Base-by-base conservation (phyloP, 1,139 yeast genomes). In the Saccharomyces hybrid region DNA sequence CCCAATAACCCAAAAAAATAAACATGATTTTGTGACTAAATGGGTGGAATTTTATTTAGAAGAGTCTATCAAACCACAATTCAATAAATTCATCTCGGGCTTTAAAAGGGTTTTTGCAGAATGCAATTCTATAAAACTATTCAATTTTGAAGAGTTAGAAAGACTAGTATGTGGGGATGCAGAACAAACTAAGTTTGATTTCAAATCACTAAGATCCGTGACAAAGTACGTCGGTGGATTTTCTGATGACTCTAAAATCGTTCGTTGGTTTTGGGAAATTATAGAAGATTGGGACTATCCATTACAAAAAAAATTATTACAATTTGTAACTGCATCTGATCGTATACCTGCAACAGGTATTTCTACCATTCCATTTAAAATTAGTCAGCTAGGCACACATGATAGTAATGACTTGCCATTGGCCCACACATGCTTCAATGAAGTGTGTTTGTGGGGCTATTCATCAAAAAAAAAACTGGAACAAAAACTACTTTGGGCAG, bases 401-500 rank as follows among this genome's bases (percentile, higher is more conserved):
- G 75, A 72, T 2, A 68, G 75, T 52, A 73, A 78, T 4, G 73
- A 85, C 51, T 72, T 90, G 30, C 98, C 98, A 0, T 73, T 85
- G 9, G 91, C 97, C 0, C 98, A 91, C 65, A 93, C 98, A 0
- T 93, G 98, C 64, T 93, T 91, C 72, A 91, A 90, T 66, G 97
- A 91, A 72, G 70, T 93, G 47, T 88, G 93, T 54, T 61, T 93
- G 6, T 86, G 83, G 70, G 82, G 82, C 51, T 93, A 91, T 68
- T 63, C 70, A 5, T 66, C 79, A 4, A 74, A 75, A 57, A 80
- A 76, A 28, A 81, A 79, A 61, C 72, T 91, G 57, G 69, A 73
- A 49, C 59, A 68, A 2, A 90, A 88, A 70, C 70, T 93, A 56
- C 68, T 73, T 16, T 66, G 76, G 59, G 97, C 97, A 0, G 79